Evolutionary conservation across 208 protist genomes (phyloP), one percentile per base, ranked within the genome.

Genomic region (Phytomonas sp.): DNA sequence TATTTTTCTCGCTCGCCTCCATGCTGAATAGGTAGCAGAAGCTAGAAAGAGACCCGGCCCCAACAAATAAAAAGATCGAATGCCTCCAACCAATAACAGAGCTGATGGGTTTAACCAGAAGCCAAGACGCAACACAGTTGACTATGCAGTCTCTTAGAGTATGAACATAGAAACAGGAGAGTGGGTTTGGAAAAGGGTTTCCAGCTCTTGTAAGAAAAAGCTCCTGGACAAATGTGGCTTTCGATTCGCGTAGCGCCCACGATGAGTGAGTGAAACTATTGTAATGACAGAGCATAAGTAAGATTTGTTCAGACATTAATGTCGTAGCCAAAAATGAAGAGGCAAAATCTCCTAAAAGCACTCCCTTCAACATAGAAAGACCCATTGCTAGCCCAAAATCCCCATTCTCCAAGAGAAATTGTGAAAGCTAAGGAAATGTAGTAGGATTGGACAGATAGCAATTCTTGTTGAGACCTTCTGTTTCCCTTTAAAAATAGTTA

Each of bases 211-310:
- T 96, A 30, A 96, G 74, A 70, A 93, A 96, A 8, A 95, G 76
- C 64, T 93, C 85, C n/a, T 87, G 78, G 84, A 95, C 92, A 53
- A 93, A 74, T 82, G 93, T 87, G 17, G 90, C 85, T 68, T 95
- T 95, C 23, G 76, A 34, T 56, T 83, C 92, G 30, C 87, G 76
- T 69, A 93, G 64, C 79, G 92, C 85, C n/a, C 88, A 82, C 0
- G 87, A 74, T 59, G 91, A 91, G 60, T 87, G 86, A 0, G 90
- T 88, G 40, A 91, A 92, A 73, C 88, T 92, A 61, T 85, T 91
- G 62, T 78, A 84, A 72, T 96, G 88, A 65, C 92, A 93, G 36
- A 93, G 71, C 17, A 85, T 75, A 65, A 96, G 92, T 15, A 89
- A 72, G 0, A 78, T 82, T 67, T 93, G 87, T 60, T 92, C 81